Base-by-base conservation (phyloP, 1,284 basidiomycete species). In the Microbotryomycetes sp. region DNA sequence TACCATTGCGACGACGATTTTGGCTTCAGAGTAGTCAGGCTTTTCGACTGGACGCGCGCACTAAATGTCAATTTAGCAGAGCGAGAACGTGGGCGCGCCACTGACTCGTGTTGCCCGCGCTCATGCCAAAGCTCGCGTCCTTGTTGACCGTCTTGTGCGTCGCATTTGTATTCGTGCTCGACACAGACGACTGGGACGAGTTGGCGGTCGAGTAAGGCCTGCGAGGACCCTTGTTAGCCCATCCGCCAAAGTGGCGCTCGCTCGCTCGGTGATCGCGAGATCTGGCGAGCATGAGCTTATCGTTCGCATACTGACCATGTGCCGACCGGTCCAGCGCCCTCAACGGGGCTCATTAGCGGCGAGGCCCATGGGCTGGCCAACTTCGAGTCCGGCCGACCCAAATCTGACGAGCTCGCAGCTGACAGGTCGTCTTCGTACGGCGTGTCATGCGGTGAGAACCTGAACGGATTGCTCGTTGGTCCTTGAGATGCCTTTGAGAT, bases 1-100 rank as follows among this genome's bases (percentile, higher is more conserved):
- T 52, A 90, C 94, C 91, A 97, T 97, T 3, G 94, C 94, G 5
- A 98, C 84, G 7, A 99, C 92, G 70, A 99, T 97, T 82, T 98
- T 98, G 52, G 90, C 90, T 72, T 97, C 92, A 3, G 91, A 94
- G 71, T 97, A 97, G 74, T 98, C 96, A 4, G 96, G 94, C 76
- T 94, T 96, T 57, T 89, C 88, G 47, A 94, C 91, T 89, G 67
- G n/a, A n/a, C n/a, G n/a, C n/a, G n/a, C n/a, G n/a, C 51, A 9
- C 5, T 5, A 18, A 21, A 0, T 15, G 4, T 16, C 18, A 54
- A 45, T 16, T 13, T 15, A n/a, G 6, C 21, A 9, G 23, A 4
- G 35, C 11, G 35, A 9, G 18, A 41, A 41, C 9, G 35, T 41
- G 35, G 18, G 35, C 18, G 9, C 18, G 35, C 9, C 18, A 58